These are phyloP conservation scores for Phaseolus coccineus DNA, from an alignment of 331 rosid species.

Conservation along the genomic window DNA sequence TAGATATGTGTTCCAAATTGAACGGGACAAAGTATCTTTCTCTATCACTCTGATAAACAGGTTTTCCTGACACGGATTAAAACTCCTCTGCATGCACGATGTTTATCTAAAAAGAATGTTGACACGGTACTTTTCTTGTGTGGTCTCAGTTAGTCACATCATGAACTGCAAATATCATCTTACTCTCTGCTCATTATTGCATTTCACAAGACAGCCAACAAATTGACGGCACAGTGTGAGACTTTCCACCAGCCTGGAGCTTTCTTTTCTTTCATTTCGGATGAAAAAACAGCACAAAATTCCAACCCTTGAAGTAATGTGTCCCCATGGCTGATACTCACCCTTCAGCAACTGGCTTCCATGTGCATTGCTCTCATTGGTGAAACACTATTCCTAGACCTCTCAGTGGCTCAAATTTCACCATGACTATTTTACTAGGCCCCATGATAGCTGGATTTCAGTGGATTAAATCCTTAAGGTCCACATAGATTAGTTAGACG, in stretches of 20 bases:
- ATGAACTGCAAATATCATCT: slow-evolving; percentile 47
- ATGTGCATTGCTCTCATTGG: slow-evolving; percentile 50
- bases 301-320: slow-evolving; percentile 54
- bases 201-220: slow-evolving; percentile 34
- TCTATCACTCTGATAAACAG: background rate
- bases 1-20: background rate
- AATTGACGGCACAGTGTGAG: slow-evolving; percentile 33
- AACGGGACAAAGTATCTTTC: slow-evolving; percentile 3
- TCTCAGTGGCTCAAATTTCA: slow-evolving; percentile 45
- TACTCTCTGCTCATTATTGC: slow-evolving; percentile 32
- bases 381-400: slow-evolving; percentile 22
- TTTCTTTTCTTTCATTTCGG: slow-evolving; percentile 44
- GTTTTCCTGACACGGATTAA: background rate
- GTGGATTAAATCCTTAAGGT: slow-evolving; percentile 33
- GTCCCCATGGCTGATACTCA: slow-evolving; percentile 47
- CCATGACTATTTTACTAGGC: slow-evolving; percentile 29
- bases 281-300: slow-evolving; percentile 41
- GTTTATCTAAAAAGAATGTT: slow-evolving; percentile 53
- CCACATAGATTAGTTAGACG: slow-evolving; percentile 53
- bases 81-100: slow-evolving; percentile 26
- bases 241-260: slow-evolving; percentile 51
- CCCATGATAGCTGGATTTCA: slow-evolving; percentile 51
- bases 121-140: slow-evolving; percentile 51
- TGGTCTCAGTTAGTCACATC: slow-evolving; percentile 82
- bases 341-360: slow-evolving; percentile 37